Conservation (phyloP, 495 filamentous ascomycete species). For the Geopyxis carbonaria region DNA sequence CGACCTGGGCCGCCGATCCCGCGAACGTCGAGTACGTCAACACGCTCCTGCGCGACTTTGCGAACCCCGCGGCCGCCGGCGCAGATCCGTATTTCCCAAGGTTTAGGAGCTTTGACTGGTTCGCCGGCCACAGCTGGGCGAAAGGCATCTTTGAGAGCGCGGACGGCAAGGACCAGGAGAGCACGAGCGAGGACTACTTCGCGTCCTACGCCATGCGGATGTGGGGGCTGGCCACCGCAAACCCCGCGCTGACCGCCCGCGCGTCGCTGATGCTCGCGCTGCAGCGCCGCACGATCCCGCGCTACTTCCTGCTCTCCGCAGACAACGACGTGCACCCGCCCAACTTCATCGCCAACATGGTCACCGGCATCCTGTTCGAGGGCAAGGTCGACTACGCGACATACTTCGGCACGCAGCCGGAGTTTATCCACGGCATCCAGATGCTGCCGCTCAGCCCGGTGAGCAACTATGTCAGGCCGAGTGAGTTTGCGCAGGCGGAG, state of each 20-base stretch:
- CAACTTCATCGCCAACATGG: constrained; percentile 62
- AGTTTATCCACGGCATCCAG: constrained; percentile 85
- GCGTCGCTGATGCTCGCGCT: constrained; percentile 35
- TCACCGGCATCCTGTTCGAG: constrained; percentile 84
- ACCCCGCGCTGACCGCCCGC: constrained; percentile 62
- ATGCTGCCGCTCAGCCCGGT: constrained; percentile 78
- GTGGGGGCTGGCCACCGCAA: constrained; percentile 64
- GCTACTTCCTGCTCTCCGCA: constrained; percentile 36
- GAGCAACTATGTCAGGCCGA: constrained; percentile 49
- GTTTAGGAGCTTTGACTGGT: constrained; percentile 76
- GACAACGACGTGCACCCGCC: constrained; percentile 57
- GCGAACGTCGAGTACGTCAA: constrained; percentile 65
- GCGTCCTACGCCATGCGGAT: constrained; percentile 77
- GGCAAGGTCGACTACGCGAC: constrained; percentile 89
- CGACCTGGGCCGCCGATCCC: constrained; percentile 38
- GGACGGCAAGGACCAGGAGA: constrained; percentile 84
- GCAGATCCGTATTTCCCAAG: constrained; percentile 63
- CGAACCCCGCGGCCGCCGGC: constrained; percentile 43
- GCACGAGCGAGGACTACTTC: constrained; percentile 71
- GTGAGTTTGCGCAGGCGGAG: constrained; percentile 60
- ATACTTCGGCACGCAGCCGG: constrained; percentile 62
- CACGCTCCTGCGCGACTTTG: constrained; percentile 54
- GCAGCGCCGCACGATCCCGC: constrained; percentile 58
- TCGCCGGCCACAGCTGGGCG: constrained; percentile 82
- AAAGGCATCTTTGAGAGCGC: constrained; percentile 70